A percentile compares a stretch with the other conserved stretches of the same genome.
These are phyloP conservation scores for Penicillium capsulatum DNA, from an alignment of 2,329 filamentous ascomycete species.

Conservation along the genomic window DNA sequence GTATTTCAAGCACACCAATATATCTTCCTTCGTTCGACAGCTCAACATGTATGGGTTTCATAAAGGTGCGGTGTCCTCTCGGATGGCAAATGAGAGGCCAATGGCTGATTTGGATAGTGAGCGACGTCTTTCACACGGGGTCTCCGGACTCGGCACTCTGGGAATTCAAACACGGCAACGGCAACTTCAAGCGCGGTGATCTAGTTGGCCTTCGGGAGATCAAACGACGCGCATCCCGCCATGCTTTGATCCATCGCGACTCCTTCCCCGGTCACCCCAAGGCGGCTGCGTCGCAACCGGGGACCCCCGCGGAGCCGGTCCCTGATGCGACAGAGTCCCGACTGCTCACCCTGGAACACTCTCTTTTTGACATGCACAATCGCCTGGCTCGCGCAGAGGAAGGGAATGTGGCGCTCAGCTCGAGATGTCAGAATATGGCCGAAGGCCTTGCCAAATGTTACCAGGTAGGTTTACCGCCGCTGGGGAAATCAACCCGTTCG, in stretches of 20 bases:
- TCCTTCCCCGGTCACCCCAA: conserved; percentile 72
- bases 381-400: conserved; percentile 81
- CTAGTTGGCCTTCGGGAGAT: conserved; percentile 88
- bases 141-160: conserved; percentile 90
- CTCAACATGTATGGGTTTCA: conserved; percentile 99
- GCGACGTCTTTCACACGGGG: conserved; percentile 95
- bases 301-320: conserved; percentile 78
- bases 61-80: conserved; percentile 65
- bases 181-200: conserved; percentile 94
- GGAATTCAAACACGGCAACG: conserved; percentile 98
- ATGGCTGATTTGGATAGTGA: conserved; percentile 57
- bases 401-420: conserved; percentile 69
- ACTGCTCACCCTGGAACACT: conserved; percentile 72
- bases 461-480: conserved; percentile 47
- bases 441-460: conserved; percentile 73
- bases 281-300: conserved; percentile 68
- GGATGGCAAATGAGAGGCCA: neutral
- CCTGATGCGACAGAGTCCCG: conserved; percentile 74
- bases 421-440: conserved; percentile 75
- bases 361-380: conserved; percentile 71
- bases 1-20: conserved; percentile 99
- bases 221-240: conserved; percentile 86
- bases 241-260: conserved; percentile 88
- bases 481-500: neutral
- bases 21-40: conserved; percentile 95